Percentiles rank a stretch among this genome's conserved stretches.
phyloP scores from a whole-genome alignment of 495 filamentous ascomycete species.

The Aspergillus carlsbadensis region DNA sequence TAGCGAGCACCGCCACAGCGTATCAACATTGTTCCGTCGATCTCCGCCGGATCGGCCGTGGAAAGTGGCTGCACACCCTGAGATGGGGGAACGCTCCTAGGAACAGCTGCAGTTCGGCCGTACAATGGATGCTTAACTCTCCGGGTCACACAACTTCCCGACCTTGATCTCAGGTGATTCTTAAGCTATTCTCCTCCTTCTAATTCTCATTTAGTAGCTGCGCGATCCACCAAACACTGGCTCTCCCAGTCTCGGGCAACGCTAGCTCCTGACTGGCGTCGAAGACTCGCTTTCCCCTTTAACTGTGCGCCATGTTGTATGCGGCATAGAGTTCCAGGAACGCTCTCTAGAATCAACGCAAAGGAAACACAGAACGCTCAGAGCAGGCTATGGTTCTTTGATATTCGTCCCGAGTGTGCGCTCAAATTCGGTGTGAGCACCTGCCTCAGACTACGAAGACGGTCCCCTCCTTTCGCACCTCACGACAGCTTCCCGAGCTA shows the following conservation, averaged over 20 bases:
- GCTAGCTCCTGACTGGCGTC: neutral
- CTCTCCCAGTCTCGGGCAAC: neutral
- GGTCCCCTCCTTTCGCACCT: neutral
- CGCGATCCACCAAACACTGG: neutral
- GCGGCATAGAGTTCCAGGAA: conserved; percentile 11
- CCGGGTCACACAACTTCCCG: neutral
- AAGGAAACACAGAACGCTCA: neutral
- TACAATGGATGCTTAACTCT: neutral
- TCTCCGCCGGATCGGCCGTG: conserved; percentile 35
- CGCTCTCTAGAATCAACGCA: neutral
- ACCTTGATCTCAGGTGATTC: neutral
- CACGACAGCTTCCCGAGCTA: neutral
- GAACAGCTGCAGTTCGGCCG: conserved; percentile 9
- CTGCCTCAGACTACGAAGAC: neutral
- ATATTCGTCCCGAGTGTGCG: conserved; percentile 27
- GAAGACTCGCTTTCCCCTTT: conserved; percentile 11
- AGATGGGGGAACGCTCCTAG: conserved; percentile 20
- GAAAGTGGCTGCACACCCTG: conserved; percentile 32
- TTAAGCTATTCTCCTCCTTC: neutral
- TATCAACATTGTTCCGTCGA: conserved; percentile 35
- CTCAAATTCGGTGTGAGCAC: conserved; percentile 28
- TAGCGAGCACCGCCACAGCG: conserved; percentile 34
- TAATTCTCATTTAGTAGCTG: neutral
- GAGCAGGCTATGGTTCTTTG: conserved; percentile 38
- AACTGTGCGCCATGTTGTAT: conserved; percentile 19